Conservation (phyloP, 176 grass and related monocot species). For the Metroxylon sagu region DNA sequence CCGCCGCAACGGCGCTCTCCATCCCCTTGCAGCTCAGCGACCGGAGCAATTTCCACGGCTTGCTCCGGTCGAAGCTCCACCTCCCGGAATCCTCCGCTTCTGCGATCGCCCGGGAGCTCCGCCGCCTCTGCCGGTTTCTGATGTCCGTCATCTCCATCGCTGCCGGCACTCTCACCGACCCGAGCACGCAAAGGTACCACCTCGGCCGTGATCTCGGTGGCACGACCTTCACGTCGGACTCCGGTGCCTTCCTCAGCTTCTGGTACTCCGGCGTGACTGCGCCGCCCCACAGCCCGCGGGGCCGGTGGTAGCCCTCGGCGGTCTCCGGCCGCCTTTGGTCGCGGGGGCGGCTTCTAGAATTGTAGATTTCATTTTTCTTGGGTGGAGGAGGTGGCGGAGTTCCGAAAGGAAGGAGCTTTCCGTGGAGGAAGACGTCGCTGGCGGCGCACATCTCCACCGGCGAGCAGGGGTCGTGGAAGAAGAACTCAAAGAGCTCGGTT, state of each 20-base stretch:
- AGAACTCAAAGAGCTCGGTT: conserved; percentile 19
- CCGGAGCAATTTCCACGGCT: conserved; percentile 55
- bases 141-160: conserved; percentile 71
- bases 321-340: neutral
- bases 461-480: conserved; percentile 7
- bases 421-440: conserved; percentile 15
- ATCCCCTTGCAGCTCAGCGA: conserved; percentile 69
- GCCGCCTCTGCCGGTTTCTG: conserved; percentile 40
- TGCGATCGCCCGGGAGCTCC: neutral
- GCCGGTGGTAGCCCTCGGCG: too few relatives aligned
- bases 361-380: neutral
- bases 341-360: too few relatives aligned
- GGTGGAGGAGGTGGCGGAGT: neutral
- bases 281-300: too few relatives aligned
- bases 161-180: conserved; percentile 45
- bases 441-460: conserved; percentile 15
- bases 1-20: conserved; percentile 44
- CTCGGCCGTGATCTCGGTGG: conserved; percentile 10
- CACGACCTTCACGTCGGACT: neutral
- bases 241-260: neutral
- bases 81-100: neutral
- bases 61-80: conserved; percentile 9
- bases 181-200: conserved; percentile 46
- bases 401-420: conserved; percentile 26
- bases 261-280: neutral